Evolutionary conservation across 1,284 basidiomycete genomes (phyloP).

Genomic region (Peniophora sp.): DNA sequence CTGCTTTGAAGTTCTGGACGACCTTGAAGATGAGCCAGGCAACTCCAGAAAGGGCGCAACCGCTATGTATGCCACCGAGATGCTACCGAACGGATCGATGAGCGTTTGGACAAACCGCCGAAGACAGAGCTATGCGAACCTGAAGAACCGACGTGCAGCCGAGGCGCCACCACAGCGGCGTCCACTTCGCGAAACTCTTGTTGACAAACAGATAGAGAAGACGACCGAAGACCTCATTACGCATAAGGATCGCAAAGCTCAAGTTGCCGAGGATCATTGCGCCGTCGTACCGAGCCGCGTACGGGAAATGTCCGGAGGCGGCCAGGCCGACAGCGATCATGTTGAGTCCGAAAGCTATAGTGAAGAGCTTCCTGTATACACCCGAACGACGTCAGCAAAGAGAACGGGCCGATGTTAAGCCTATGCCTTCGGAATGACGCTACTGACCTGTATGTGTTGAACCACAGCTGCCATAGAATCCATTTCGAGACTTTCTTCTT

Average conservation of each 20-base stretch:
- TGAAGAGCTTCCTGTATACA: slow-evolving; percentile 55
- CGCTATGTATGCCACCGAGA: slow-evolving; percentile 70
- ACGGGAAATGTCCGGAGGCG: slow-evolving; percentile 57
- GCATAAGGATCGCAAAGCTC: slow-evolving; percentile 43
- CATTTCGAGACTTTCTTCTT: slow-evolving; percentile 47
- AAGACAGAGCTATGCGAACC: slow-evolving; percentile 22
- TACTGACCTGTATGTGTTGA: slow-evolving; percentile 56
- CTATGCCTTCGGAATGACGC: neutral
- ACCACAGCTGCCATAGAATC: slow-evolving; percentile 56
- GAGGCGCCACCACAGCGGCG: slow-evolving; percentile 62
- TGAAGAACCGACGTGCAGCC: slow-evolving; percentile 65
- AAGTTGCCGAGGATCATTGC: slow-evolving; percentile 53
- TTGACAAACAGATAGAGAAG: slow-evolving; percentile 42
- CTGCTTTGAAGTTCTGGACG: slow-evolving; percentile 41
- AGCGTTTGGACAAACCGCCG: neutral
- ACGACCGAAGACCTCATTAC: slow-evolving; percentile 53
- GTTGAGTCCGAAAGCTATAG: slow-evolving; percentile 48
- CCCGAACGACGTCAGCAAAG: neutral
- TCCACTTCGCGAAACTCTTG: slow-evolving; percentile 60
- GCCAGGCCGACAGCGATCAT: slow-evolving; percentile 53
- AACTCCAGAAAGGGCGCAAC: slow-evolving; percentile 61
- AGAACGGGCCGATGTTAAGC: neutral
- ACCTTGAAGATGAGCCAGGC: slow-evolving; percentile 60
- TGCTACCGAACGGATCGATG: slow-evolving; percentile 32
- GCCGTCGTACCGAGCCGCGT: slow-evolving; percentile 49